Conservation (phyloP, 306 rosid species). For the Gynostemma pentaphyllum region DNA sequence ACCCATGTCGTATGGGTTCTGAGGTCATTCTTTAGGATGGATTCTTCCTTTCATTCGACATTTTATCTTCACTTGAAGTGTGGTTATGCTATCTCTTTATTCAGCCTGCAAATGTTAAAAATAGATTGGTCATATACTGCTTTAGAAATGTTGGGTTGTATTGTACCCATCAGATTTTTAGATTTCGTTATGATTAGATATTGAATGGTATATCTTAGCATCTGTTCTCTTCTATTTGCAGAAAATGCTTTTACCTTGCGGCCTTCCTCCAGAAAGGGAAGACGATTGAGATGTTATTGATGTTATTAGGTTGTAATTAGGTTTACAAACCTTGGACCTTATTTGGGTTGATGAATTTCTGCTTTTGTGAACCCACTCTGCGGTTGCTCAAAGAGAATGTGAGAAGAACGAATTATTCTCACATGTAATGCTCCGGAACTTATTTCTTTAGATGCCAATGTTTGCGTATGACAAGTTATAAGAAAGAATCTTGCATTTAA, state of each 20-base stretch:
- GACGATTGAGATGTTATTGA: constrained; percentile 41
- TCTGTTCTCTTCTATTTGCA: constrained; percentile 12
- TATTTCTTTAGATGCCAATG: no score
- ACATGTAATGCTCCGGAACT: neutral
- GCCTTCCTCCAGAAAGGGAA: constrained; percentile 88
- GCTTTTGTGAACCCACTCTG: neutral
- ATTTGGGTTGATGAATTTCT: neutral
- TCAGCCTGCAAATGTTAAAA: neutral
- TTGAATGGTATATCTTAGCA: neutral
- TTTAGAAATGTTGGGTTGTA: neutral
- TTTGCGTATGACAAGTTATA: no score
- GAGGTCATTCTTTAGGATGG: neutral
- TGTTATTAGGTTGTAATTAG: neutral
- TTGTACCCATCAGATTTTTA: neutral
- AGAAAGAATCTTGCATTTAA: no score
- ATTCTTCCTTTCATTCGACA: neutral
- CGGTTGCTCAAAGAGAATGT: neutral
- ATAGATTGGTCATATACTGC: neutral
- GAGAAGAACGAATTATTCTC: neutral
- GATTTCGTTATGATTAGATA: neutral
- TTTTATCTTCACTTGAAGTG: neutral
- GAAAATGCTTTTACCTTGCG: constrained; percentile 97
- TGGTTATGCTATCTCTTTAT: neutral
- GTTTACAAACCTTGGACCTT: neutral
- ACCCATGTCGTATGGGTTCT: neutral